Conservation (phyloP, 805 yeast genomes). For the Isabelozyma pseudorhagii region DNA sequence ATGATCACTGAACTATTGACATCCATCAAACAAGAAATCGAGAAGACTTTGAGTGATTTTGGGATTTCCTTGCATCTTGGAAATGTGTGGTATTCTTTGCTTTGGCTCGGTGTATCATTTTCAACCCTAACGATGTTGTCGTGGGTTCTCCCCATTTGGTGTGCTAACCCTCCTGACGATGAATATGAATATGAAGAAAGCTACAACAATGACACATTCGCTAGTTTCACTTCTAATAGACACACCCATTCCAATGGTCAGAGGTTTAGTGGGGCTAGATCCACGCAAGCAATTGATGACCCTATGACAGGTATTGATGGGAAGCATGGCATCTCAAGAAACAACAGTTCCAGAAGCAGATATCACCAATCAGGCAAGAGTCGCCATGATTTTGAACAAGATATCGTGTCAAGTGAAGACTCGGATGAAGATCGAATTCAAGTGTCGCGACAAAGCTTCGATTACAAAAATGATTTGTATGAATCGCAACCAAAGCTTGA, state of each 20-base stretch:
- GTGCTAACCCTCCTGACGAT: constrained; percentile 43
- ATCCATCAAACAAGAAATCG: constrained; percentile 21
- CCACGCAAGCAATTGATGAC: background rate
- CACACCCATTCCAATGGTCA: background rate
- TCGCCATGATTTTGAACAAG: background rate
- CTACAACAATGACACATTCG: background rate
- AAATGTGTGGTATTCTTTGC: constrained; percentile 33
- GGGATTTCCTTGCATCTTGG: constrained; percentile 48
- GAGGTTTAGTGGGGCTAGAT: background rate
- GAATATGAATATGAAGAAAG: constrained; percentile 1
- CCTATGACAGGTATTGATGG: background rate
- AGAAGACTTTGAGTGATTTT: constrained; percentile 36
- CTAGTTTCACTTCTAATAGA: background rate
- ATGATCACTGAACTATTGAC: constrained; percentile 24
- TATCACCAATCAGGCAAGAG: background rate
- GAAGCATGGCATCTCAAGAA: background rate
- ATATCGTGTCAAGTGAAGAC: background rate
- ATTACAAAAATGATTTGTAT: background rate
- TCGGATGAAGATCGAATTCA: background rate
- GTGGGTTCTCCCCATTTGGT: constrained; percentile 46
- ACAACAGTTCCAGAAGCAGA: background rate
- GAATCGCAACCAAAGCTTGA: background rate
- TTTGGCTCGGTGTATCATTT: constrained; percentile 34
- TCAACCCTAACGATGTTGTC: constrained; percentile 22
- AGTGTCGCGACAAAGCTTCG: background rate